These are phyloP conservation scores for Nephelium lappaceum DNA, from an alignment of 345 rosid species.

Conservation along the genomic window DNA sequence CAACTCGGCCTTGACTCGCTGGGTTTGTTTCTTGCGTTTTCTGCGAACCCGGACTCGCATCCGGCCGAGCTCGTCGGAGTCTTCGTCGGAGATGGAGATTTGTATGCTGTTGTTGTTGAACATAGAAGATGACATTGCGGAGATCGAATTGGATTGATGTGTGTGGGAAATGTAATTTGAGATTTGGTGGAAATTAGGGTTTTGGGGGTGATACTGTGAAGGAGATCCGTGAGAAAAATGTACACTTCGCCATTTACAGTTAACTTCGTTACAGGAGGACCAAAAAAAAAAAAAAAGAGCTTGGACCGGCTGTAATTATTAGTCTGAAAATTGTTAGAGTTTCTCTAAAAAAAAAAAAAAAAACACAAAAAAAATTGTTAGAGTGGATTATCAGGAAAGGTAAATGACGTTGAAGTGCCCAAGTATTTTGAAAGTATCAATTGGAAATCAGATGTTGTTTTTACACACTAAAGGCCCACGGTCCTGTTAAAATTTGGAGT, in stretches of 20 bases:
- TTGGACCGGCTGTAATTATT: not conserved
- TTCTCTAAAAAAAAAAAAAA: too few species aligned
- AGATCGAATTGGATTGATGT: not conserved
- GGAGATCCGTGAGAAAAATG: not conserved
- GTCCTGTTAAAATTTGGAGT: too few species aligned
- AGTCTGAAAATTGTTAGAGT: too few species aligned
- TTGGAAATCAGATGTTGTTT: too few species aligned
- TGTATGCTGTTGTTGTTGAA: conserved; percentile 51
- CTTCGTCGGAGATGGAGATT: conserved; percentile 78
- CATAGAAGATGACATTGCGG: conserved; percentile 30
- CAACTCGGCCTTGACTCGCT: conserved; percentile 44
- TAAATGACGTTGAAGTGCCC: too few species aligned
- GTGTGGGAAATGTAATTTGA: not conserved
- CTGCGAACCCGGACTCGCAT: conserved; percentile 65
- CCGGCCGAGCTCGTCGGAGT: conserved; percentile 59
- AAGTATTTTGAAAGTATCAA: too few species aligned
- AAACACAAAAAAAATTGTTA: too few species aligned
- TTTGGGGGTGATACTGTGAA: not conserved
- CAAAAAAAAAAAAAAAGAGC: too few species aligned
- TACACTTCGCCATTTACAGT: not conserved
- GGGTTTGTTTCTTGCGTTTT: conserved; percentile 68
- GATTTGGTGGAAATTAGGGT: conserved; percentile 8
- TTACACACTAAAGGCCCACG: too few species aligned
- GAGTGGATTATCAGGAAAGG: too few species aligned
- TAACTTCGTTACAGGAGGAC: not conserved